Evolutionary conservation across 2,329 filamentous ascomycete species (phyloP).

Genomic region (Leptographium galeiforme): DNA sequence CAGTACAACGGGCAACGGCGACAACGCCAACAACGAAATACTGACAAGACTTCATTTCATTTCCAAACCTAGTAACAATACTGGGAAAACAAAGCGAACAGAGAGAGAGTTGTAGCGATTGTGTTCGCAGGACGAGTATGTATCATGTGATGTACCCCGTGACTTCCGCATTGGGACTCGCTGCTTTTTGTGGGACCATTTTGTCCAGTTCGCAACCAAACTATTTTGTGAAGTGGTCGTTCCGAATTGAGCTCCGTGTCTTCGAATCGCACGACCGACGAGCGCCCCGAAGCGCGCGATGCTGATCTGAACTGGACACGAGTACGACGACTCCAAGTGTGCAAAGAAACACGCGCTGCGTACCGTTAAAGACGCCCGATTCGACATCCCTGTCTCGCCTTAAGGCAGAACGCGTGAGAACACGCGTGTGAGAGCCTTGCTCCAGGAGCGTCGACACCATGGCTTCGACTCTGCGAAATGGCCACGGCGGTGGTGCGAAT

Average conservation of each 20-base stretch:
- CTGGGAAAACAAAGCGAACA: too few species aligned
- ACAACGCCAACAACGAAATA: too few species aligned
- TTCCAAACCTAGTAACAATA: too few species aligned
- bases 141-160: background rate
- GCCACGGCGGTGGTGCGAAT: conserved; percentile 29
- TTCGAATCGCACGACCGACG: background rate
- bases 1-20: too few species aligned
- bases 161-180: background rate
- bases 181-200: background rate
- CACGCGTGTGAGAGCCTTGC: background rate
- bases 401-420: background rate
- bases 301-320: background rate
- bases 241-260: background rate
- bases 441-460: conserved; percentile 15
- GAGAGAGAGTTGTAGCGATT: too few species aligned
- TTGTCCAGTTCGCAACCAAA: background rate
- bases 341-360: background rate
- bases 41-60: too few species aligned
- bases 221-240: background rate
- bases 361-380: background rate
- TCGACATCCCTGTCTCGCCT: background rate
- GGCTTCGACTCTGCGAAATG: conserved; percentile 27
- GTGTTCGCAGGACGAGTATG: too few species aligned
- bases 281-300: background rate
- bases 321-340: background rate